These are phyloP conservation scores for Penicillium sp. DNA, from an alignment of 2,329 filamentous ascomycete genomes.

Conservation along the genomic window DNA sequence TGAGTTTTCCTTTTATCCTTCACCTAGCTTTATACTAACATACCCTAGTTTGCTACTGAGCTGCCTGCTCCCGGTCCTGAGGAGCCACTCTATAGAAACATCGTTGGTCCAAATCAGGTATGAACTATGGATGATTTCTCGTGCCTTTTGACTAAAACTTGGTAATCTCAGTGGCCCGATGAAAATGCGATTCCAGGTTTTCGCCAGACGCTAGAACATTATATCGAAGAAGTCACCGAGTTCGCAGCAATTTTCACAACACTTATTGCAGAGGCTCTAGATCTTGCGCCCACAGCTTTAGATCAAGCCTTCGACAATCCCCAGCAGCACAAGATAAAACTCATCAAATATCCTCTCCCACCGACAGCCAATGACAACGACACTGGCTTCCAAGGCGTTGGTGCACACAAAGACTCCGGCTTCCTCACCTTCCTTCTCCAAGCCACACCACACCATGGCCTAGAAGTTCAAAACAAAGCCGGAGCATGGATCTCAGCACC, in stretches of 20 bases:
- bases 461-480: slow-evolving; percentile 51
- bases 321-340: slow-evolving; percentile 37
- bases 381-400: slow-evolving; percentile 40
- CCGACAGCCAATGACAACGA: slow-evolving; percentile 20
- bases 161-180: slow-evolving; percentile 33
- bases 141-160: background rate
- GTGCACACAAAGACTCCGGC: slow-evolving; percentile 52
- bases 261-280: slow-evolving; percentile 36
- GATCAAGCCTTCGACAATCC: slow-evolving; percentile 35
- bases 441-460: slow-evolving; percentile 44
- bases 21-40: slow-evolving; percentile 11
- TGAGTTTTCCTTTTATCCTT: slow-evolving; percentile 7
- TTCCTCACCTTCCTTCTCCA: slow-evolving; percentile 53
- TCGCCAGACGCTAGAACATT: slow-evolving; percentile 30
- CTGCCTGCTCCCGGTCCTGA: slow-evolving; percentile 34
- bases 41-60: slow-evolving; percentile 36
- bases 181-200: slow-evolving; percentile 32
- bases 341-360: slow-evolving; percentile 48
- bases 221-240: slow-evolving; percentile 27
- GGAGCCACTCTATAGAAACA: slow-evolving; percentile 37
- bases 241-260: slow-evolving; percentile 29
- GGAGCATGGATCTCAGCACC: slow-evolving; percentile 49
- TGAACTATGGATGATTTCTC: background rate
- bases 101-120: slow-evolving; percentile 39
- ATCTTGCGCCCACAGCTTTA: slow-evolving; percentile 30